Base-by-base conservation (phyloP, 768 basidiomycete species). In the Brasilioporus rufonigricans region DNA sequence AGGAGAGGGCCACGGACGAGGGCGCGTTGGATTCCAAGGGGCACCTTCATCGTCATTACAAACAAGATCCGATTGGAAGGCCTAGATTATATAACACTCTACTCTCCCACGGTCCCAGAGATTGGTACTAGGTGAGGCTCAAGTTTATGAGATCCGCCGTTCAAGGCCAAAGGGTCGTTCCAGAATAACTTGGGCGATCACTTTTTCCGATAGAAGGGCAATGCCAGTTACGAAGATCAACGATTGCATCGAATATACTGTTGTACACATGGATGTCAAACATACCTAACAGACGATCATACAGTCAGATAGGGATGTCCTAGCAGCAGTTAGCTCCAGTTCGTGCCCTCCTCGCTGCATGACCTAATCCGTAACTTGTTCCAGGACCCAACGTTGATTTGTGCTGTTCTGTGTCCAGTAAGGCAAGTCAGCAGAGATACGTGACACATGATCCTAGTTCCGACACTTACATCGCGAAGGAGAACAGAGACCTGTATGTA, bases 1-100 rank as follows among this genome's bases (percentile, higher is more conserved):
- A 72, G 59, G 57, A 62, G 47, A 9, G 71, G 68, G 1, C 62
- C 57, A 39, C 71, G 69, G 38, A 58, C 32, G 53, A 71, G 59
- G n/a, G n/a, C 39, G 41, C 57, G 63, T 24, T 63, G 65, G 41
- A 67, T 35, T 44, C 52, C 56, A 40, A 61, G 36, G 46, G 55
- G 33, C 21, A 53, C 27, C 19, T 19, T 55, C 55, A 63, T 58
- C 41, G 27, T 53, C 40, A 21, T 31, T 32, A 12, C 21, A 43
- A 33, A 24, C 47, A 40, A 48, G 57, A 57, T 51, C 55, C 57
- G 55, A 19, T 36, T 36, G 44, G 46, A 7, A 19, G 45, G 40
- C 3, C 2, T 6, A 10, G 29, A 48, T 57, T 58, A 59, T n/a
- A n/a, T 57, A 53, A 46, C 35, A 8, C 23, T 2, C n/a, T 3